phyloP scores from a whole-genome alignment of 2,329 filamentous ascomycete genomes.

The Colletotrichum sp. region DNA sequence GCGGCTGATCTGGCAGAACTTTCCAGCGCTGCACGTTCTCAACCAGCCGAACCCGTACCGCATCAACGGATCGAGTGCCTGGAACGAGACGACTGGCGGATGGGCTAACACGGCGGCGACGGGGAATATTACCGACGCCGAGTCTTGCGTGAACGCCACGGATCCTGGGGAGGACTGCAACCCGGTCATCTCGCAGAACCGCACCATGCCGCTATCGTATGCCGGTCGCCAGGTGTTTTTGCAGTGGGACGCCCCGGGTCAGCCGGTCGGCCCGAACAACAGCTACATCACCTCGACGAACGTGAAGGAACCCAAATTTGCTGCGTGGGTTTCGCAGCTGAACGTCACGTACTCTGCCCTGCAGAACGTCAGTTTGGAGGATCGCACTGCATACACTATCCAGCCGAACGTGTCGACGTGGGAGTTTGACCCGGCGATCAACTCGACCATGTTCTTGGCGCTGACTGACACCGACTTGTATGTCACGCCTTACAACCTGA shows the following conservation, averaged over 20 bases:
- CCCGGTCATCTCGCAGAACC: constrained; percentile 71
- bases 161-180: constrained; percentile 61
- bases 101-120: constrained; percentile 61
- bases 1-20: constrained; percentile 84
- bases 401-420: constrained; percentile 76
- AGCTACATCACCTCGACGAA: constrained; percentile 73
- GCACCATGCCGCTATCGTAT: constrained; percentile 73
- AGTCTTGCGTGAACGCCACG: constrained; percentile 64
- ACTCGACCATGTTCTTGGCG: constrained; percentile 81
- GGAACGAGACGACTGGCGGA: constrained; percentile 68
- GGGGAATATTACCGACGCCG: constrained; percentile 43
- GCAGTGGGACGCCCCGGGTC: constrained; percentile 74
- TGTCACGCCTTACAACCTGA: constrained; percentile 79
- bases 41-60: constrained; percentile 81
- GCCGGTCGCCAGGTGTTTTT: constrained; percentile 75
- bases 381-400: constrained; percentile 67
- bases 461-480: constrained; percentile 72
- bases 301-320: constrained; percentile 67
- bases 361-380: constrained; percentile 49
- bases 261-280: constrained; percentile 78
- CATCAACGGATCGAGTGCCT: constrained; percentile 64
- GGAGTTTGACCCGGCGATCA: constrained; percentile 70
- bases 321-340: constrained; percentile 79
- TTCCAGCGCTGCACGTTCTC: constrained; percentile 71
- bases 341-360: constrained; percentile 74